phyloP scores from a whole-genome alignment of 2,329 filamentous ascomycete species.

The Hypoxylon sp. region DNA sequence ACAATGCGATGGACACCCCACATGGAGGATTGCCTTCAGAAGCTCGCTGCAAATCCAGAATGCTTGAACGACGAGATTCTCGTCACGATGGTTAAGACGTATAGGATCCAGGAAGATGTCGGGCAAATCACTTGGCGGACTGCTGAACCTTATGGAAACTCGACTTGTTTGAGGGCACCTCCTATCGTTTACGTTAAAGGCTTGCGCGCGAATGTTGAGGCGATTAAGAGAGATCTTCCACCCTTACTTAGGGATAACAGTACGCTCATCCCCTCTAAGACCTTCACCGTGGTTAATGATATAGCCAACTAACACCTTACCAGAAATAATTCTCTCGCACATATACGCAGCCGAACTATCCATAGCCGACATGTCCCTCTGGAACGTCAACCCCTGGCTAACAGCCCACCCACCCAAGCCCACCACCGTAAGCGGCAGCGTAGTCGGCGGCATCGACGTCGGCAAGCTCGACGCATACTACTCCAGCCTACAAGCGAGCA shows the following conservation, averaged over 20 bases:
- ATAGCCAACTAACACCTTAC: background rate
- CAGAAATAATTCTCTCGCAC: slow-evolving; percentile 57
- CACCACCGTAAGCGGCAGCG: background rate
- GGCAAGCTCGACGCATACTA: slow-evolving; percentile 48
- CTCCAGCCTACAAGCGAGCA: slow-evolving; percentile 46
- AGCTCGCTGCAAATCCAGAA: slow-evolving; percentile 63
- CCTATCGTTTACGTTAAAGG: slow-evolving; percentile 52
- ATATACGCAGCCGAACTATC: slow-evolving; percentile 56
- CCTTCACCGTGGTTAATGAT: background rate
- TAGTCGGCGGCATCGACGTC: slow-evolving; percentile 22
- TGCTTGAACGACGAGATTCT: slow-evolving; percentile 66
- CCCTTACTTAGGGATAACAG: slow-evolving; percentile 50
- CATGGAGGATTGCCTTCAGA: slow-evolving; percentile 69
- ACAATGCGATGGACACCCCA: slow-evolving; percentile 69
- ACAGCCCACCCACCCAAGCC: slow-evolving; percentile 22
- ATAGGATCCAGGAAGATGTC: slow-evolving; percentile 48
- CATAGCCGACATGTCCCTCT: slow-evolving; percentile 57
- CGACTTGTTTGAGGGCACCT: slow-evolving; percentile 36
- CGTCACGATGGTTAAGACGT: slow-evolving; percentile 51
- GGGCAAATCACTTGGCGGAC: slow-evolving; percentile 44
- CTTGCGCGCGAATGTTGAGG: slow-evolving; percentile 49
- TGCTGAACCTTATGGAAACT: slow-evolving; percentile 31
- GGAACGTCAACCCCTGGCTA: slow-evolving; percentile 38
- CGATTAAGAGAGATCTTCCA: slow-evolving; percentile 47
- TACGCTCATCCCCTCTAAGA: slow-evolving; percentile 42